Evolutionary conservation across 345 rosid species (phyloP).

Genomic region (Adansonia digitata): DNA sequence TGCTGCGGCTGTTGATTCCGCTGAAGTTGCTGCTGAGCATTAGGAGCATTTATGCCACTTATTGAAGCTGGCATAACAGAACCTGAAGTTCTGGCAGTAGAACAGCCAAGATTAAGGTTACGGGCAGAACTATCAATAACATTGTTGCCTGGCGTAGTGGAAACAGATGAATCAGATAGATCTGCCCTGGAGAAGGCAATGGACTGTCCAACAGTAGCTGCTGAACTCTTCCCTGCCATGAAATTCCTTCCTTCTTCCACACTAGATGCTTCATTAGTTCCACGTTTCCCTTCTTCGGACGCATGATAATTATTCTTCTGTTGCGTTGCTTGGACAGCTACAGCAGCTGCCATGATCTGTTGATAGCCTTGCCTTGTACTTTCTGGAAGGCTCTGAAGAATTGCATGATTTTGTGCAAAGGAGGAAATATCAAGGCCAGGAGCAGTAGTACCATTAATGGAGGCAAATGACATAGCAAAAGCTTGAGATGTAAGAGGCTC

Average conservation of each 20-base stretch:
- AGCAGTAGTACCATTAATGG: conserved; percentile 56
- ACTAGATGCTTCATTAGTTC: conserved; percentile 39
- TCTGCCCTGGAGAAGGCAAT: conserved; percentile 80
- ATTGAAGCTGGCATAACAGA: conserved; percentile 39
- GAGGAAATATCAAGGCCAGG: conserved; percentile 68
- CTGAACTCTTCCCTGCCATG: conserved; percentile 35
- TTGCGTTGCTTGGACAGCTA: conserved; percentile 61
- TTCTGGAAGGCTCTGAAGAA: conserved; percentile 73
- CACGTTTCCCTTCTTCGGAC: conserved; percentile 63
- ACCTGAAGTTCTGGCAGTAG: conserved; percentile 42
- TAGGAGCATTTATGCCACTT: conserved; percentile 27
- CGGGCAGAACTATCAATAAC: conserved; percentile 77
- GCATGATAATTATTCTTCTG: conserved; percentile 56
- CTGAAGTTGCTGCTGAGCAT: conserved; percentile 47
- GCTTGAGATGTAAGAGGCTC: conserved; percentile 64
- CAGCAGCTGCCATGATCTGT: conserved; percentile 55
- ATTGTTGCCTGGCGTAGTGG: conserved; percentile 47
- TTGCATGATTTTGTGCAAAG: conserved; percentile 64
- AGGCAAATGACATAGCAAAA: conserved; percentile 85
- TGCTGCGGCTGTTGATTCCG: conserved; percentile 53
- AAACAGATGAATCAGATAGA: conserved; percentile 48
- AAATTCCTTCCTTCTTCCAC: conserved; percentile 65
- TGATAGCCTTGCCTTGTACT: conserved; percentile 57
- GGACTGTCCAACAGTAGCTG: conserved; percentile 49
- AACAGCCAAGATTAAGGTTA: conserved; percentile 50